Base-by-base conservation (phyloP, 306 rosid species). In the Vigna mungo region DNA sequence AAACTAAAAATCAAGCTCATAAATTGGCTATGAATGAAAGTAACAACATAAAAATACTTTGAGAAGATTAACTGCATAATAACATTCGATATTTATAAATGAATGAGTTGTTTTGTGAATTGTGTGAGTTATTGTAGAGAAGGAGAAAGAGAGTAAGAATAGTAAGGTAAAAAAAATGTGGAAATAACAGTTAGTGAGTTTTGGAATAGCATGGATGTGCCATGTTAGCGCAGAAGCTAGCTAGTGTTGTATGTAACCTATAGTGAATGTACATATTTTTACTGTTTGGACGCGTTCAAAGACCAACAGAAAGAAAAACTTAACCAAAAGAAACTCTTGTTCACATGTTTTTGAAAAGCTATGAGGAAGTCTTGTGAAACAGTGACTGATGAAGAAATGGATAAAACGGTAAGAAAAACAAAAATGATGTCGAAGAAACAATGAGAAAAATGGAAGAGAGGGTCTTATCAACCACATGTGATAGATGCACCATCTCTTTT, bases 381-480 rank as follows among this genome's bases (percentile, higher is more conserved):
- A 73, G 75, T 80, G 72, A 37, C 7, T 1, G 30, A 67, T 17
- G 4, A 53, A 73, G n/a, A n/a, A 58, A 72, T 59, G 46, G 52
- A 21, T 36, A 46, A 71, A 66, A 51, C 60, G 21, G 81, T 59
- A 60, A 65, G 53, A 56, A 52, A 73, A 76, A 66, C 74, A 64
- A 79, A 34, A 30, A 69, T 62, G 62, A 70, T 32, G 70, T 46
- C 48, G 14, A 34, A 32, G n/a, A 65, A 72, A 54, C 62, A 44
- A 76, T 6, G 72, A n/a, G 55, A 8, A 48, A 80, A 36, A 46
- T 37, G 36, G 72, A 71, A 83, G 63, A 20, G 74, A 70, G 34
- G 48, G 84, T 69, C 72, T 80, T 78, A 51, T 88, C 83, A 76
- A 69, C 27, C 83, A 69, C 90, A 89, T 87, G 93, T 81, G 91